Evolutionary conservation across 2,329 filamentous ascomycete species (phyloP), one percentile per base, ranked within the genome.

Genomic region (Colletotrichum somersetense): DNA sequence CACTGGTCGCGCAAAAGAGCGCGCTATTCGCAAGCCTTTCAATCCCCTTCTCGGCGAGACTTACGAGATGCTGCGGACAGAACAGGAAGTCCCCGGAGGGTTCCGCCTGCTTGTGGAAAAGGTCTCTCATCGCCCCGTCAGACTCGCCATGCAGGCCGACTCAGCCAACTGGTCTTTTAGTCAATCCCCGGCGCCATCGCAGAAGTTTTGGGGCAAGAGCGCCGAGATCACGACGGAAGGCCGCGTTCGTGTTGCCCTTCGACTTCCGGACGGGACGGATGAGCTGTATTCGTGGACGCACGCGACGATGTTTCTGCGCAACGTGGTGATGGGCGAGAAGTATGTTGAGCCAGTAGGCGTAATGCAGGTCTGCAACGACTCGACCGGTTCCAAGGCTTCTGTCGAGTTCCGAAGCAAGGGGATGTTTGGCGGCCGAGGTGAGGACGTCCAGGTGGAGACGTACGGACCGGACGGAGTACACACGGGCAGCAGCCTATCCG

Each of bases 201-300:
- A 99, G 79, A 98, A 98, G 80, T 99, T 99, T 84, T 98, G 96
- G 96, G 96, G 96, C 67, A 98, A 98, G 85, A 96, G 92, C 66
- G 94, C 94, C 3, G 96, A 99, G 81, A 90, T 99, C 74, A 96
- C 93, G 73, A 98, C 95, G 0, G 96, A 98, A 66, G 96, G 96
- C 2, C 92, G 94, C 35, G 91, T 94, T 4, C 90, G 95, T 61
- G 86, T 98, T 50, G 90, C 91, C 50, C 84, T 99, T 38, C 91
- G 88, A 35, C 79, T 91, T 62, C 76, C 86, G 0, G 89, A 96
- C 79, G 87, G 88, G 2, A 89, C 85, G 1, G 93, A 94, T 66
- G 96, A 98, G 79, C 88, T 91, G 73, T 99, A 96, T 83, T 95
- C 91, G 76, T 99, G 95, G 94, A 92, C 89, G 57, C 88, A 94